Conservation (phyloP, 331 rosid species). For the Malus hybrid region DNA sequence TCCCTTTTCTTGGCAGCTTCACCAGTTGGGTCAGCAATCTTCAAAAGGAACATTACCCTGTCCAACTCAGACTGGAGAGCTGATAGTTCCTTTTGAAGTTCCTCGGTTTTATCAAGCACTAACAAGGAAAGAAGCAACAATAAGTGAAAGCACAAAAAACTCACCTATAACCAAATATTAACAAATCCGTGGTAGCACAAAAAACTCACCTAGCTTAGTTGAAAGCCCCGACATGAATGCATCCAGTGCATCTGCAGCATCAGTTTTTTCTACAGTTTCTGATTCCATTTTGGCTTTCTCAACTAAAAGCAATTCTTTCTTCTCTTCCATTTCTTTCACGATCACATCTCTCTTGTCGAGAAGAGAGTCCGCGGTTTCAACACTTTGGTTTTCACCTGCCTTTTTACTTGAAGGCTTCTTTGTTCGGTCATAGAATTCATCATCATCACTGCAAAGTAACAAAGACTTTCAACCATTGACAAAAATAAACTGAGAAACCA, state of each 20-base stretch:
- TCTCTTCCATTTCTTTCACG: constrained; percentile 53
- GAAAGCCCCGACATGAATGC: constrained; percentile 95
- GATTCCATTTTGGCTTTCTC: constrained; percentile 51
- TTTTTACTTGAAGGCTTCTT: constrained; percentile 50
- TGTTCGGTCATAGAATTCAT: constrained; percentile 93
- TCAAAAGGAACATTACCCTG: constrained; percentile 70
- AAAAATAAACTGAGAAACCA: background rate
- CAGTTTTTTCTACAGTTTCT: constrained; percentile 29
- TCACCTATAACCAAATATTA: background rate
- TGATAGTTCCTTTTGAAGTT: constrained; percentile 63
- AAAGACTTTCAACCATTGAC: constrained; percentile 11
- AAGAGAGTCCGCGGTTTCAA: constrained; percentile 91
- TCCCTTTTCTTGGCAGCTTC: constrained; percentile 85
- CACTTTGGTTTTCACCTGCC: constrained; percentile 48
- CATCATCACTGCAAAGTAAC: constrained; percentile 65
- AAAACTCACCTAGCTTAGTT: constrained; percentile 60
- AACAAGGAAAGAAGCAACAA: constrained; percentile 32
- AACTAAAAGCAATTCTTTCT: constrained; percentile 46
- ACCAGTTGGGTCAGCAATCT: constrained; percentile 92
- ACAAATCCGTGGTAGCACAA: background rate
- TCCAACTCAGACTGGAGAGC: constrained; percentile 79
- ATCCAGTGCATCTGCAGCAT: constrained; percentile 69
- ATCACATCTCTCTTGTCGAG: constrained; percentile 79
- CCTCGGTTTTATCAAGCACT: constrained; percentile 62
- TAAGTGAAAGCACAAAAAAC: background rate